These are phyloP conservation scores for Populus hybrid DNA, from an alignment of 441 rosid species.

Conservation along the genomic window DNA sequence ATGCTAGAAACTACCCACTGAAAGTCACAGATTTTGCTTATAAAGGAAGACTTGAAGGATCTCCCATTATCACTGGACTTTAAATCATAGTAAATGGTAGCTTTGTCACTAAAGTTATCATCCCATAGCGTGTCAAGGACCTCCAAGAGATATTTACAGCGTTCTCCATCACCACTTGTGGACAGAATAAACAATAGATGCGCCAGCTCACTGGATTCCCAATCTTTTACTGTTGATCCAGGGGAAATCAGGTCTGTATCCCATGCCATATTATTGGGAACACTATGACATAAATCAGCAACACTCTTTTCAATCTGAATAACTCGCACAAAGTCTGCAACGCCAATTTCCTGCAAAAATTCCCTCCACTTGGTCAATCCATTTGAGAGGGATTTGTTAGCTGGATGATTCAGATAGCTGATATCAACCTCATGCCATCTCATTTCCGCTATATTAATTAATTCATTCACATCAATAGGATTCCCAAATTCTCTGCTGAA, in stretches of 20 bases:
- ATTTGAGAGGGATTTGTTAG: constrained; percentile 42
- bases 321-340: constrained; percentile 83
- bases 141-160: constrained; percentile 70
- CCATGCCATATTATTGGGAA: constrained; percentile 25
- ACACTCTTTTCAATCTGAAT: constrained; percentile 59
- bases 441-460: constrained; percentile 48
- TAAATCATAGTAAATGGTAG: constrained; percentile 38
- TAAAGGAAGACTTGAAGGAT: constrained; percentile 66
- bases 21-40: constrained; percentile 53
- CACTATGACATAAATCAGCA: constrained; percentile 40
- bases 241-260: constrained; percentile 35
- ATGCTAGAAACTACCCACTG: constrained; percentile 79
- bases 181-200: constrained; percentile 51
- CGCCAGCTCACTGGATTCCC: constrained; percentile 83
- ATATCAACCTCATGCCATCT: constrained; percentile 79
- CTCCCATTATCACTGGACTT: constrained; percentile 31
- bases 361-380: constrained; percentile 73
- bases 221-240: constrained; percentile 56
- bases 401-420: constrained; percentile 74
- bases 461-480: constrained; percentile 51
- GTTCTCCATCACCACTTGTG: constrained; percentile 39
- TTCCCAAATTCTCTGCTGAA: constrained; percentile 73
- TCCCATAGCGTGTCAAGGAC: constrained; percentile 79
- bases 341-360: constrained; percentile 79
- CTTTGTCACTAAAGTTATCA: constrained; percentile 55